Base-by-base conservation (phyloP, 306 rosid species). In the Erythrophleum fordii region DNA sequence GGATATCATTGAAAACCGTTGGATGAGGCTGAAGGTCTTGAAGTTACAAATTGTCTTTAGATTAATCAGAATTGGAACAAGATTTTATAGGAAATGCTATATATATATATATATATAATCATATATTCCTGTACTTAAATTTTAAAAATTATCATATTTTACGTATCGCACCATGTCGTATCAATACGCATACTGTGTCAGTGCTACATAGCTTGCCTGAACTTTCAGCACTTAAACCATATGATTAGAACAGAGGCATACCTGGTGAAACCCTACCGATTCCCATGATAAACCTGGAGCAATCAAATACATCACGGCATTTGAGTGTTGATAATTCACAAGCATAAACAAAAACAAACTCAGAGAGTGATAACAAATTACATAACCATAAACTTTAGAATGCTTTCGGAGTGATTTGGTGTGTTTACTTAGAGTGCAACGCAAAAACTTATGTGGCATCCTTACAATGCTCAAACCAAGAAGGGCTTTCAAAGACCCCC, bases 261-360 rank as follows among this genome's bases (percentile, higher is more conserved):
- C 71, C 79, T 62, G 39, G 76, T 39, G 73, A 72, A 48, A 25
- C 71, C 18, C 73, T 77, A 69, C 84, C 83, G 71, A 72, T 85
- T 85, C 60, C 90, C 84, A 48, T 71, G 81, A 83, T 86, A 90
- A 83, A 92, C 98, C 98, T 94, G 87, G 76, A 41, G 67, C 64
- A 86, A 81, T 46, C 78, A 84, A 74, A 85, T 17, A 46, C 76
- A 60, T 53, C 35, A 35, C 52, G 14, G 23, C 23, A 4, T 78
- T 26, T 26, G 35, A 73, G 73, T 17, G 53, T 18, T 56, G 53
- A 76, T 37, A 44, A 78, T 53, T 83, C 71, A 78, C 4, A 37
- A 9, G 49, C 31, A 85, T 69, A 62, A 73, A 68, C 49, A 56
- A 59, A 31, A 7, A 60, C 64, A 22, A 26, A 56, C 53, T 66